Base-by-base conservation (phyloP, 2,329 filamentous ascomycete species). In the Colletotrichum karsti region DNA sequence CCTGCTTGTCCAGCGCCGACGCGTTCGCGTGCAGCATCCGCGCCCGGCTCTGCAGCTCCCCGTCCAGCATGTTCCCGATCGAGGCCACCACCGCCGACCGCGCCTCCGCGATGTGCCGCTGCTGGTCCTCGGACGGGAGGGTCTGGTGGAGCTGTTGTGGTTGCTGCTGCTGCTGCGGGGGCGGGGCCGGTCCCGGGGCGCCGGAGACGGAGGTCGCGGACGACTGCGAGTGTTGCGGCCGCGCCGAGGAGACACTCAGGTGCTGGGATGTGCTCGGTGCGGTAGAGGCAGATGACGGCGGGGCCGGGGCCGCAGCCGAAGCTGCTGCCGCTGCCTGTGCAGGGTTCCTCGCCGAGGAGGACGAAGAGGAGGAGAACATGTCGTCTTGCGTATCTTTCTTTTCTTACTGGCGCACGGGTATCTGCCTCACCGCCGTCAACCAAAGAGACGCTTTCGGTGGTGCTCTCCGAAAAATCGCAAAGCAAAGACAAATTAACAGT, bases 51-150 rank as follows among this genome's bases (percentile, higher is more conserved):
- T 89, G 87, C 55, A 95, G 87, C 74, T 92, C 87, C 50, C 85
- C 81, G 81, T 94, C 91, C 72, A 94, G 84, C 73, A 90, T 87
- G 77, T 92, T 91, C 74, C 91, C 90, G 58, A 94, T 85, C 51
- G 86, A 87, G 22, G 89, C 89, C 35, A 90, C 82, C 58, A 91
- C 82, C 8, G 87, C 88, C 30, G 82, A 78, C 70, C 89, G 88
- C 41, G 89, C 88, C 74, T 90, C 85, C 54, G 83, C 78, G 20
- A 90, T 82, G 74, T 85, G 82, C 7, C 80, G 80, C 74, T 83
- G 80, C 56, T 83, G 79, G 57, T 81, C 77, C 51, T 79, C 73
- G 3, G 82, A 79, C 2, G 82, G 82, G 10, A 84, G 79, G 54
- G 77, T 80, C 4, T 78, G 75, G 50, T 79, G 77, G 12, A 78